phyloP scores from a whole-genome alignment of 345 rosid species.

The Carallia brachiata region DNA sequence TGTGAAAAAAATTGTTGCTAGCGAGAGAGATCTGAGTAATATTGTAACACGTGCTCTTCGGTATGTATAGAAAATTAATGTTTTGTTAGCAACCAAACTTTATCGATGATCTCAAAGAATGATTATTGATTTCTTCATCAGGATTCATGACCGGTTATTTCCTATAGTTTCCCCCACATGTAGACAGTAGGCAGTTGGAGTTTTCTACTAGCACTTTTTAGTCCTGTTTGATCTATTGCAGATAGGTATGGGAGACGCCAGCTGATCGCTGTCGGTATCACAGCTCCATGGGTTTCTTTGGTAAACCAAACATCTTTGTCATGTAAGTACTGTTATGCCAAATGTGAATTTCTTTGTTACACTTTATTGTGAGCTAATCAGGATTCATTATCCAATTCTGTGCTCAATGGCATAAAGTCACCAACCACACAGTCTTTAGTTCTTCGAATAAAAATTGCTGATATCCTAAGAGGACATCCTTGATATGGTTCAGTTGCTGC shows the following conservation, averaged over 20 bases:
- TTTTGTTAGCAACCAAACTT: background rate
- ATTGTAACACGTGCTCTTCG: background rate
- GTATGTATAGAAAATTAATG: background rate
- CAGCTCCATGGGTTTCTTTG: slow-evolving; percentile 60
- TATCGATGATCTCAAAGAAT: background rate
- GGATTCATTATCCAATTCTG: background rate
- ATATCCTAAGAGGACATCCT: slow-evolving; percentile 71
- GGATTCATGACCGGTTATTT: background rate
- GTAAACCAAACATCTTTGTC: slow-evolving; percentile 48
- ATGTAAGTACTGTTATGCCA: slow-evolving; percentile 46
- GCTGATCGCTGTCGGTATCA: slow-evolving; percentile 52
- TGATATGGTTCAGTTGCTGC: slow-evolving; percentile 99
- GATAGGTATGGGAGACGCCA: slow-evolving; percentile 64
- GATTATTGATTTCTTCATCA: background rate
- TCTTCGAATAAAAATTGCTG: slow-evolving; percentile 31
- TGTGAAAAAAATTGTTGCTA: no score
- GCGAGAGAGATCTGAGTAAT: background rate
- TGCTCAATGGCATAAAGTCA: slow-evolving; percentile 19
- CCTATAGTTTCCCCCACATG: background rate
- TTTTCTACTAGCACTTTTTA: background rate
- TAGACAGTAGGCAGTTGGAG: no score
- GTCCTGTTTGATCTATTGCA: slow-evolving; percentile 23
- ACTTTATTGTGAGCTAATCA: slow-evolving; percentile 2
- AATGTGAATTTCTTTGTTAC: background rate
- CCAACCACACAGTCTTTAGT: slow-evolving; percentile 14